Evolutionary conservation across 352 stramenopile genomes (phyloP).

Genomic region (Pythium brachiatum): DNA sequence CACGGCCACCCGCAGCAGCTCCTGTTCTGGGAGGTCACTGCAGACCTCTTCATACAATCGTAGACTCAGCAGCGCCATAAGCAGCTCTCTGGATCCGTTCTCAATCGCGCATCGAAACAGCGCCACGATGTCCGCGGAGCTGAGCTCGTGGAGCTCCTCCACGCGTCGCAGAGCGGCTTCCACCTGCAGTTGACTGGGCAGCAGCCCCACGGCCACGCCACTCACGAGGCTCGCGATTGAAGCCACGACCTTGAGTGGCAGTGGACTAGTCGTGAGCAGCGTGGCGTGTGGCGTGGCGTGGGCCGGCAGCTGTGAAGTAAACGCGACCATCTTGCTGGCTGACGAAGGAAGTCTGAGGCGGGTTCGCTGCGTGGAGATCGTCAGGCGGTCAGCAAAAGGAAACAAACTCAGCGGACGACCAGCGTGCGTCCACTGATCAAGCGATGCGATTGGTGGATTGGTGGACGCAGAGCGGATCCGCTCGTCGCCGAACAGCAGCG

Average conservation of each 20-base stretch:
- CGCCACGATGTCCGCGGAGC: neutral
- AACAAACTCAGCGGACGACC: neutral
- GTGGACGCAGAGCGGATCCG: neutral
- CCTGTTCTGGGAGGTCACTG: neutral
- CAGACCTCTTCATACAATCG: neutral
- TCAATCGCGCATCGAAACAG: slow-evolving; percentile 15
- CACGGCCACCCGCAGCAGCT: slow-evolving; percentile 9
- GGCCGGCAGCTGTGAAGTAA: neutral
- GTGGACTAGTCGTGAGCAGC: neutral
- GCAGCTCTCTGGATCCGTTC: slow-evolving; percentile 3
- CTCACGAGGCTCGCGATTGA: neutral
- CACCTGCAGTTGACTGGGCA: neutral
- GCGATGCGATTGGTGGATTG: slow-evolving; percentile 21
- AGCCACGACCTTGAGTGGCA: neutral
- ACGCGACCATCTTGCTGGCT: neutral
- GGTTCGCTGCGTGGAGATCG: neutral
- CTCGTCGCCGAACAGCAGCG: slow-evolving; percentile 3
- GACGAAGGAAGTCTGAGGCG: neutral
- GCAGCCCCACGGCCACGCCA: neutral
- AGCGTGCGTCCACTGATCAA: slow-evolving; percentile 6
- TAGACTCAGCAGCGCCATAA: neutral
- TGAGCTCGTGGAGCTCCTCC: slow-evolving; percentile 11
- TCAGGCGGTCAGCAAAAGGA: neutral
- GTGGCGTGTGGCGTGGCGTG: neutral
- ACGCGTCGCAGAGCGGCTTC: neutral